phyloP scores from a whole-genome alignment of 2,329 filamentous ascomycete genomes.

The Pestalotiopsis sp. region DNA sequence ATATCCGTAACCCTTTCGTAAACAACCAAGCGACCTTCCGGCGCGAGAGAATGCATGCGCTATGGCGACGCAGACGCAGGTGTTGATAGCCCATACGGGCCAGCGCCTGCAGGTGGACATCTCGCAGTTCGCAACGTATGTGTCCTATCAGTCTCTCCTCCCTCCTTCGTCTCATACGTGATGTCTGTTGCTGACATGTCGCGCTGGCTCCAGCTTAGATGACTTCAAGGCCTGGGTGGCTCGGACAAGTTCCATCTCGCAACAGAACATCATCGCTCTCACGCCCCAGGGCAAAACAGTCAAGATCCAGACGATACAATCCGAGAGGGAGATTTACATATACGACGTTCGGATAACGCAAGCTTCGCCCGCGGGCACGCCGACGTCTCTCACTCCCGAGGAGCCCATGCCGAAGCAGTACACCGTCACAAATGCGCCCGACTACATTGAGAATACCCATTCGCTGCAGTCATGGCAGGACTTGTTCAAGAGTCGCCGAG shows the following conservation, averaged over 20 bases:
- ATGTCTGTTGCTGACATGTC: constrained; percentile 15
- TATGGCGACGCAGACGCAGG: constrained; percentile 80
- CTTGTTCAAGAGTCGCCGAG: constrained; percentile 78
- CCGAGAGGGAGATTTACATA: constrained; percentile 89
- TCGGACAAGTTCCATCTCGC: constrained; percentile 71
- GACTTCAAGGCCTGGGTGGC: constrained; percentile 83
- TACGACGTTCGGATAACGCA: constrained; percentile 83
- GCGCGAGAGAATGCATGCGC: constrained; percentile 30
- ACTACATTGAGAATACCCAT: constrained; percentile 78
- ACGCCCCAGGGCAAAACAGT: constrained; percentile 84
- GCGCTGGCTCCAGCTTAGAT: constrained; percentile 65
- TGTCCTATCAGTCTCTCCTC: constrained; percentile 22
- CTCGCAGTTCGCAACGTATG: constrained; percentile 74
- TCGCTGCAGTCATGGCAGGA: constrained; percentile 87
- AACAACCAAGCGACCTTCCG: background rate
- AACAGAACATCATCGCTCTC: constrained; percentile 83
- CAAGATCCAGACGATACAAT: constrained; percentile 77
- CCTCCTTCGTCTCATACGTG: constrained; percentile 23
- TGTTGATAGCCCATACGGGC: constrained; percentile 92
- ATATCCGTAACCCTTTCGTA: background rate
- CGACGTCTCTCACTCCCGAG: constrained; percentile 49
- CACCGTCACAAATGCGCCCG: constrained; percentile 71
- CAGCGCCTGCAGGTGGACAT: constrained; percentile 81
- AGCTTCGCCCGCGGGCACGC: constrained; percentile 49
- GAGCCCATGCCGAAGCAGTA: constrained; percentile 56